Evolutionary conservation across 257 asterid genomes (phyloP).

Genomic region (Schizonepeta tenuifolia): DNA sequence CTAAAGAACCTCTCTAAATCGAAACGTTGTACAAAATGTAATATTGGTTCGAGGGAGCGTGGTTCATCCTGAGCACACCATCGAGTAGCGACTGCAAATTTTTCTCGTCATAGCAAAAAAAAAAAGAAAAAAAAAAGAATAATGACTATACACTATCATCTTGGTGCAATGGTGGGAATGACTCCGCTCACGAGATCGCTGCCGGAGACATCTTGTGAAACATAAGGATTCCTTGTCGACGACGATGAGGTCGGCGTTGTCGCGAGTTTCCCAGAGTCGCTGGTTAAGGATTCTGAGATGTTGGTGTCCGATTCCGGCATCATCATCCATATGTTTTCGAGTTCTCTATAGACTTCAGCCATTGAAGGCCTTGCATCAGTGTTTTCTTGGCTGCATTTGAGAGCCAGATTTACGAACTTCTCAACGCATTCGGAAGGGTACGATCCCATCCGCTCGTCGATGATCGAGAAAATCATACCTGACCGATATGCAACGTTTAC

Average conservation of each 20-base stretch:
- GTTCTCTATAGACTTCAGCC: conserved; percentile 68
- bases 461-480: conserved; percentile 64
- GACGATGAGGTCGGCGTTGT: conserved; percentile 55
- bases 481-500: conserved; percentile 70
- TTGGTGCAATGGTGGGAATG: conserved; percentile 58
- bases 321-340: conserved; percentile 63
- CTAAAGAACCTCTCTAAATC: not conserved
- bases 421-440: conserved; percentile 70
- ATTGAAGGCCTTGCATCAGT: conserved; percentile 64
- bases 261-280: conserved; percentile 37
- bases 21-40: conserved; percentile 21
- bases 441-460: conserved; percentile 75
- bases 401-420: conserved; percentile 63
- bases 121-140: not conserved
- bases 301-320: conserved; percentile 59
- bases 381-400: conserved; percentile 67
- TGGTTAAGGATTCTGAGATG: conserved; percentile 41
- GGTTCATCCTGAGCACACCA: too few relatives aligned
- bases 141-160: conserved; percentile 47
- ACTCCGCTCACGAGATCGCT: conserved; percentile 70
- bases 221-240: conserved; percentile 39
- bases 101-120: not conserved
- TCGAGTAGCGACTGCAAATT: not conserved
- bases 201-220: conserved; percentile 65
- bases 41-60: not conserved